Base-by-base conservation (phyloP, 495 filamentous ascomycete species). In the Neurospora sublineolata region DNA sequence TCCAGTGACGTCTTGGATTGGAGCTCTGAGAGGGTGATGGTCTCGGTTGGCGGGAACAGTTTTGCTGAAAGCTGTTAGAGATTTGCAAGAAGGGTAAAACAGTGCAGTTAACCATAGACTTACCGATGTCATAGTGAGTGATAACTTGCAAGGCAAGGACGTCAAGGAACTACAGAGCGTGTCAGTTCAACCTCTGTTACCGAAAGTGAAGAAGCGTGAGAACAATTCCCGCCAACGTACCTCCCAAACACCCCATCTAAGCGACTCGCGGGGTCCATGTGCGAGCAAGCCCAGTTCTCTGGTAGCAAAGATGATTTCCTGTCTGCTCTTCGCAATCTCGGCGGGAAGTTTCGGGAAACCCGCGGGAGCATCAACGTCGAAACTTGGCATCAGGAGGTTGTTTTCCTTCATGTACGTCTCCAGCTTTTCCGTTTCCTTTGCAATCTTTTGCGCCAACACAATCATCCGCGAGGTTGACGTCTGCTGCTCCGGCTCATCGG, bases 21-120 rank as follows among this genome's bases (percentile, higher is more conserved):
- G 10, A 88, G 79, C 52, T 85, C 77, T 23, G 76, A 68, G 70
- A 85, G 84, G 3, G 82, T 79, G 67, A 82, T 83, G 41, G 83
- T 78, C 10, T 76, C 76, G 37, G 81, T 69, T 52, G 76, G 18
- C n/a, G 81, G 82, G 20, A 83, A 76, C 37, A 83, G 79, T 69
- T 82, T 79, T 2, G 81, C 82, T 83, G 64, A 9, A 33, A 16
- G 37, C 3, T 5, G 40, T 9, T 69, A 60, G 70, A 76, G 27
- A 78, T 70, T 40, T 30, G 38, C 27, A 69, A 52, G n/a, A 23
- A 44, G 41, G 18, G 41, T 20, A 36, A 33, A 64, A 27, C 27
- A 14, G 39, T 11, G 52, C 8, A n/a, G 20, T 20, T 68, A 39
- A 68, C 23, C 11, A 0, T 40, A 18, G 58, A 69, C 76, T 71